A percentile compares a stretch with the other conserved stretches of the same genome.
Evolutionary conservation across 140 eudicot genomes (phyloP).

Genomic region (Cichorium intybus): DNA sequence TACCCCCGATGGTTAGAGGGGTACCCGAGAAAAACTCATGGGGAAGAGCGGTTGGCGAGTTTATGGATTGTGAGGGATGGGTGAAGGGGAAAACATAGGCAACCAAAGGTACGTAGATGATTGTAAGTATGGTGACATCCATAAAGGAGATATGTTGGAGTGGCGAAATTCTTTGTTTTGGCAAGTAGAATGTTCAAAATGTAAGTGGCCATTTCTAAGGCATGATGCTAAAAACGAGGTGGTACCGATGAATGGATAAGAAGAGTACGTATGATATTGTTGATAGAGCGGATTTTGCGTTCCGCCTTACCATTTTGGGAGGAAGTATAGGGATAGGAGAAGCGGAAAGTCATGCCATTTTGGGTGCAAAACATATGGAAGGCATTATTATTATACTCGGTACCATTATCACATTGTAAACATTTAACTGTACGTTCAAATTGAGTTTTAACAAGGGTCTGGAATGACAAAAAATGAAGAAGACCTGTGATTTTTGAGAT

Average conservation of each 20-base stretch:
- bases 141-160: background rate
- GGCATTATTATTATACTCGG: background rate
- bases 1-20: too few species aligned
- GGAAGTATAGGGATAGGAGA: background rate
- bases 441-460: background rate
- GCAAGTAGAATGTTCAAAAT: background rate
- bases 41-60: too few species aligned
- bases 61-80: too few species aligned
- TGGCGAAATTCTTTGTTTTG: background rate
- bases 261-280: background rate
- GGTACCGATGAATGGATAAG: background rate
- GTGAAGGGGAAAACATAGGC: too few species aligned
- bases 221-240: background rate
- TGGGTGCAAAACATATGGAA: background rate
- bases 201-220: background rate
- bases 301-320: background rate
- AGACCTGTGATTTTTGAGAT: background rate
- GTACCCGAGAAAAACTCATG: too few species aligned
- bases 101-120: background rate
- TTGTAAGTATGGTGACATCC: background rate
- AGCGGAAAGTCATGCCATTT: background rate
- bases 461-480: background rate
- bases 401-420: conserved; percentile 2
- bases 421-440: background rate
- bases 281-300: background rate